phyloP scores from a whole-genome alignment of 225 moss, liverwort and hornwort species.

The Takakia lepidozioides region DNA sequence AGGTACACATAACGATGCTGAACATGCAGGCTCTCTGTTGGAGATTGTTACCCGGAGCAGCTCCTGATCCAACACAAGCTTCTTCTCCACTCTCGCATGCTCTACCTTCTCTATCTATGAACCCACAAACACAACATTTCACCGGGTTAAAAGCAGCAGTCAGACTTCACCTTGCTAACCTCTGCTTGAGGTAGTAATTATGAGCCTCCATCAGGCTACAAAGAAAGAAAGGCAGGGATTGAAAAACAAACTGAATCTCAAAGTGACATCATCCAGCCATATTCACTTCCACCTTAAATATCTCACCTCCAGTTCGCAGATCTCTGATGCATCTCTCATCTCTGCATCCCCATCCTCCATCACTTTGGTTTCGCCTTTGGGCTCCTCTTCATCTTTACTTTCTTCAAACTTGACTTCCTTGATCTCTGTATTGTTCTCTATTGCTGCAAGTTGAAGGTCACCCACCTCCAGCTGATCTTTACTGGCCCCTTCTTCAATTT shows the following conservation, averaged over 20 bases:
- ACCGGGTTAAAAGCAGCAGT: too few species aligned
- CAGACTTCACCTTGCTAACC: too few species aligned
- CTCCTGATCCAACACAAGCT: slow-evolving; percentile 43
- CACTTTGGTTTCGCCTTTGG: slow-evolving; percentile 42
- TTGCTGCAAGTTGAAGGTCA: slow-evolving; percentile 15
- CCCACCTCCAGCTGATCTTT: slow-evolving; percentile 24
- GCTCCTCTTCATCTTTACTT: slow-evolving; percentile 26
- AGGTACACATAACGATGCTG: too few species aligned
- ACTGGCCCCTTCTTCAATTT: slow-evolving; percentile 32
- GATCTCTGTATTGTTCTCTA: slow-evolving; percentile 19
- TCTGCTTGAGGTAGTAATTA: too few species aligned
- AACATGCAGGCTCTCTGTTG: too few species aligned
- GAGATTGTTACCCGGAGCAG: slow-evolving; percentile 43
- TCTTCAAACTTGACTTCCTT: slow-evolving; percentile 27
- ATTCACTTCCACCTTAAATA: too few species aligned
- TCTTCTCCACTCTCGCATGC: slow-evolving; percentile 43
- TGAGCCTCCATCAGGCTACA: too few species aligned
- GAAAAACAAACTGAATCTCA: too few species aligned
- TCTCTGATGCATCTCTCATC: slow-evolving; percentile 56
- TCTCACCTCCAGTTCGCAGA: slow-evolving; percentile 49
- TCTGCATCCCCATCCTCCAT: slow-evolving; percentile 34
- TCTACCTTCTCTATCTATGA: slow-evolving; percentile 44
- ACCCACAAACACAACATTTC: background rate
- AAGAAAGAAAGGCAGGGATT: too few species aligned
- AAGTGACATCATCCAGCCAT: too few species aligned